Base-by-base conservation (phyloP, 2,329 filamentous ascomycete genomes). In the Pyrenochaeta sp. region DNA sequence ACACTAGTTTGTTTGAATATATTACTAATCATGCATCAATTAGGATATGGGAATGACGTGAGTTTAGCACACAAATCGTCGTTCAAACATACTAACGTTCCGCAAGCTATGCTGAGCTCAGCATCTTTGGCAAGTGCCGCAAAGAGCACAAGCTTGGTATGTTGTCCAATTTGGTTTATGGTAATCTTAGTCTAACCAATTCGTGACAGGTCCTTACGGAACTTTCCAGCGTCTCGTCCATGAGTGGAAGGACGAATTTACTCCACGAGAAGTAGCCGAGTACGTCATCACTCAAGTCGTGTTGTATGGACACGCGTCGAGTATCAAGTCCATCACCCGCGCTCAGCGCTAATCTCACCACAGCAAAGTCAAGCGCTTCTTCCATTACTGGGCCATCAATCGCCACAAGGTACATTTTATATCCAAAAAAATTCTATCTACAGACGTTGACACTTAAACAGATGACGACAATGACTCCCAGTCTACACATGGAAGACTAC, bases 331-430 rank as follows among this genome's bases (percentile, higher is more conserved):
- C n/a, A 24, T 11, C 22, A 24, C 22, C 11, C 7, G 11, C 7
- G 22, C 22, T 24, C 22, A 24, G 11, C 11, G 22, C 22, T 24
- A 24, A n/a, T n/a, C n/a, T n/a, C n/a, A n/a, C n/a, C n/a, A 24
- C 22, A 9, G 54, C 4, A 80, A 79, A 57, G 74, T 76, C 0
- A 69, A 74, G 24, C 65, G 72, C 4, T 76, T 77, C 55, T 69
- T 69, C 21, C 63, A 67, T 31, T 68, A 48, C 30, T 67, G 17
- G 26, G 76, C 79, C 0, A 82, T 86, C 53, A 87, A 87, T 59
- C 71, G 85, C 7, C 84, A 87, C 65, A 88, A 88, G 69, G 24
- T 27, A 27, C 24, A 13, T n/a, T n/a, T n/a, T n/a, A n/a, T n/a
- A n/a, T n/a, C n/a, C n/a, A n/a, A n/a, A n/a, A n/a, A n/a, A n/a